Percentiles rank a stretch among this genome's conserved stretches.
Conservation (phyloP, 2,329 filamentous ascomycete species). For the Leptoxyphium fumago region DNA sequence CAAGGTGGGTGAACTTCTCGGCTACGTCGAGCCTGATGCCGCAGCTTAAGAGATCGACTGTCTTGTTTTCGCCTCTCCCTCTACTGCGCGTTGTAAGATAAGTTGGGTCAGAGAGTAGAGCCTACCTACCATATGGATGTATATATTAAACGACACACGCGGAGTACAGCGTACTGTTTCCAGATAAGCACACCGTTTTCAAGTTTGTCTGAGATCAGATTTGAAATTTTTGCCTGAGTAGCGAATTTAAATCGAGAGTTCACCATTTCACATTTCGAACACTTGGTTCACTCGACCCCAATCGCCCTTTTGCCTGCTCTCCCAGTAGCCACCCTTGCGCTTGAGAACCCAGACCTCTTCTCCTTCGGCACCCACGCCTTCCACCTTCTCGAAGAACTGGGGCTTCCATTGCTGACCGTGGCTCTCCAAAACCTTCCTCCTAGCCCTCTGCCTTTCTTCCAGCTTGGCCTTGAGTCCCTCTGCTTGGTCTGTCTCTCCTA, state of each 20-base stretch:
- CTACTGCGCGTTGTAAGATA: no score
- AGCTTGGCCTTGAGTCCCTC: conserved; percentile 70
- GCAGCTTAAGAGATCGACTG: background rate
- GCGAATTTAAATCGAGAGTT: no score
- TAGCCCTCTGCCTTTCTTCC: conserved; percentile 69
- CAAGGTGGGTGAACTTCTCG: conserved; percentile 77
- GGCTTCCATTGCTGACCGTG: conserved; percentile 58
- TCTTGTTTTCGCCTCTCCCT: no score
- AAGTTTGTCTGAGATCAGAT: no score
- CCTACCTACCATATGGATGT: no score
- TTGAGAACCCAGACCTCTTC: conserved; percentile 49
- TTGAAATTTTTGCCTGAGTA: no score
- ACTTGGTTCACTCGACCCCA: conserved; percentile 49
- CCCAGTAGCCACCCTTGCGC: conserved; percentile 89
- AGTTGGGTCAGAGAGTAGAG: no score
- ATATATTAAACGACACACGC: no score
- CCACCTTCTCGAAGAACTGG: conserved; percentile 68
- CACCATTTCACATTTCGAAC: conserved; percentile 25
- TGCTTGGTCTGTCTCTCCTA: conserved; percentile 66
- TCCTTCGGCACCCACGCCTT: conserved; percentile 14
- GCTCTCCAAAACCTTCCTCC: conserved; percentile 63
- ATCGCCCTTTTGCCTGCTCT: conserved; percentile 53
- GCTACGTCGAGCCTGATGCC: conserved; percentile 46
- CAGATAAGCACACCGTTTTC: no score
- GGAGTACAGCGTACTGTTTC: no score